These are phyloP conservation scores for Yamadazyma trypodendri DNA, from an alignment of 1,139 yeast species.

Conservation along the genomic window DNA sequence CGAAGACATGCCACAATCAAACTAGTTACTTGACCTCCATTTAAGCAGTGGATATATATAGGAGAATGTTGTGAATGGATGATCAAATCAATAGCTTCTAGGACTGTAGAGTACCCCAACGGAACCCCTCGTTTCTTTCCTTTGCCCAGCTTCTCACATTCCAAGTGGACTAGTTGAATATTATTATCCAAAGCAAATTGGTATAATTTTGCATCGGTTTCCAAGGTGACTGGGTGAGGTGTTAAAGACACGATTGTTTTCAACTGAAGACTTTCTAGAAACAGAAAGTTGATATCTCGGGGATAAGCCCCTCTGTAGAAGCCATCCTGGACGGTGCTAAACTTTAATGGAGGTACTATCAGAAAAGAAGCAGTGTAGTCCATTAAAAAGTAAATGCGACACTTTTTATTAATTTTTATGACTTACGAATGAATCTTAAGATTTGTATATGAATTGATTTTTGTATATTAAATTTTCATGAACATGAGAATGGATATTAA, in stretches of 20 bases:
- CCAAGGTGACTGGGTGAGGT: conserved; percentile 65
- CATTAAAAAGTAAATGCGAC: conserved; percentile 11
- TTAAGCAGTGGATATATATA: conserved; percentile 78
- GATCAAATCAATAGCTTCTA: conserved; percentile 58
- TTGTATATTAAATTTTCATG: too few species aligned
- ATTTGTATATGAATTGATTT: too few species aligned
- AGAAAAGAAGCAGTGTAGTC: conserved; percentile 31
- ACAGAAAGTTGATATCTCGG: conserved; percentile 68
- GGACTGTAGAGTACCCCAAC: conserved; percentile 61
- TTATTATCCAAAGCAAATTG: conserved; percentile 49
- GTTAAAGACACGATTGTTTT: conserved; percentile 77
- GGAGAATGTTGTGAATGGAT: conserved; percentile 65
- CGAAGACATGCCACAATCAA: conserved; percentile 83
- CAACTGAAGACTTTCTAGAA: conserved; percentile 63
- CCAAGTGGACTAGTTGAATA: conserved; percentile 61
- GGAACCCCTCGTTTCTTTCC: conserved; percentile 82
- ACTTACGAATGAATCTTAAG: too few species aligned
- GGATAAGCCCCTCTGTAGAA: conserved; percentile 89
- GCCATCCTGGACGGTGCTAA: conserved; percentile 66
- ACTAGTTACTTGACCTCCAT: conserved; percentile 87
- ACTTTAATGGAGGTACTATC: conserved; percentile 79
- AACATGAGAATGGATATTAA: conserved; percentile 1
- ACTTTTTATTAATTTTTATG: too few species aligned
- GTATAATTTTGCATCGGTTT: conserved; percentile 49
- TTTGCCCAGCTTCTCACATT: conserved; percentile 65